Evolutionary conservation across 371 early-diverging fungal species (phyloP).

Genomic region (Zancudomyces culisetae): DNA sequence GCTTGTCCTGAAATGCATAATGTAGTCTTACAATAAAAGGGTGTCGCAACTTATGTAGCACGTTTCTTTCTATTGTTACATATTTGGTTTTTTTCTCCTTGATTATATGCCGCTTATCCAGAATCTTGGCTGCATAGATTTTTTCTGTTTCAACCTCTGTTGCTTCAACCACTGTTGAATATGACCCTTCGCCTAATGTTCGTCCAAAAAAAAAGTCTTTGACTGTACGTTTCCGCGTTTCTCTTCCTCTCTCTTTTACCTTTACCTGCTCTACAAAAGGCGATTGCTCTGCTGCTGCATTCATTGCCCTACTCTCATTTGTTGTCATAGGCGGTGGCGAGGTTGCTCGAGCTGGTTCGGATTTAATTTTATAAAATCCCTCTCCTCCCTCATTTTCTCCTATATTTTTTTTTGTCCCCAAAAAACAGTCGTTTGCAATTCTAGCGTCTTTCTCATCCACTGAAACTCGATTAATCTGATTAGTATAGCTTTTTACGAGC

Average conservation of each 20-base stretch:
- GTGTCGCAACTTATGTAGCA: slow-evolving; percentile 62
- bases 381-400: too few relatives aligned
- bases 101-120: slow-evolving; percentile 83
- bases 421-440: too few relatives aligned
- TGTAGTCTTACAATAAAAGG: slow-evolving; percentile 77
- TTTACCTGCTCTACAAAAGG: background rate
- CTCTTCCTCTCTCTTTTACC: slow-evolving; percentile 1
- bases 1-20: slow-evolving; percentile 83
- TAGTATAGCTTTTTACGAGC: too few relatives aligned
- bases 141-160: slow-evolving; percentile 39
- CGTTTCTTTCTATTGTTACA: slow-evolving; percentile 80
- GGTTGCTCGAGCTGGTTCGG: background rate
- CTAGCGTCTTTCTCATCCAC: too few relatives aligned
- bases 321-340: background rate
- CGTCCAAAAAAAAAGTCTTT: slow-evolving; percentile 70
- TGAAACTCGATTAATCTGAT: too few relatives aligned
- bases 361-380: background rate
- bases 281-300: slow-evolving; percentile 1
- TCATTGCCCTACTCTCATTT: background rate
- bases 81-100: slow-evolving; percentile 88
- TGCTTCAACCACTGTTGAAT: slow-evolving; percentile 68
- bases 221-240: slow-evolving; percentile 28
- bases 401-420: too few relatives aligned
- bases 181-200: slow-evolving; percentile 83
- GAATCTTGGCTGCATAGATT: slow-evolving; percentile 77